Evolutionary conservation across 176 grass and related monocot genomes (phyloP).

Genomic region (Musa troglodytarum): DNA sequence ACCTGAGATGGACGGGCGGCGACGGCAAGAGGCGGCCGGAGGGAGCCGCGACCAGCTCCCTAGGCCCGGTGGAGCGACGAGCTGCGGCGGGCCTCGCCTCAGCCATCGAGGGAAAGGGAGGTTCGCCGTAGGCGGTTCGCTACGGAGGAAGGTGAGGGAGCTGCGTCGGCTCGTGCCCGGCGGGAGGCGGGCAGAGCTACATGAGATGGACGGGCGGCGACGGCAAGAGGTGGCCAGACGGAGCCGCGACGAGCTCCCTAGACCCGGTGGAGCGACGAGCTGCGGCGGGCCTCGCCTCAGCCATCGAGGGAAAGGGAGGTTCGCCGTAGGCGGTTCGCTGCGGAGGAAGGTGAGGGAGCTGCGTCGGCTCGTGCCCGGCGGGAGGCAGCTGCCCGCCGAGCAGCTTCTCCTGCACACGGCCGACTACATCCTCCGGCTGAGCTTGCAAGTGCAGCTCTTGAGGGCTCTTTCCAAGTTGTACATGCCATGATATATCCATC

Average conservation of each 20-base stretch:
- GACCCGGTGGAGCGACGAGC: neutral
- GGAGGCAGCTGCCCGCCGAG: constrained; percentile 35
- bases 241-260: too few relatives aligned
- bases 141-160: constrained; percentile 58
- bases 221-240: too few relatives aligned
- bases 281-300: constrained; percentile 16
- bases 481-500: constrained; percentile 6
- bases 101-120: neutral
- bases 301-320: neutral
- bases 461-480: constrained; percentile 48
- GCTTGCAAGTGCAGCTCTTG: constrained; percentile 51
- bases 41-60: too few relatives aligned
- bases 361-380: constrained; percentile 71
- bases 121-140: constrained; percentile 6
- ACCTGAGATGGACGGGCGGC: too few relatives aligned
- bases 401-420: constrained; percentile 58
- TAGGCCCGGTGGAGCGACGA: neutral
- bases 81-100: constrained; percentile 18
- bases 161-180: constrained; percentile 85
- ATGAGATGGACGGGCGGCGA: too few relatives aligned
- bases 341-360: constrained; percentile 68
- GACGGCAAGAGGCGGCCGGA: too few relatives aligned
- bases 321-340: constrained; percentile 13
- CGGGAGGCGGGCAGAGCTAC: neutral
- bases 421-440: constrained; percentile 62